Conservation (phyloP, 306 rosid species). For the Lagenaria siceraria region DNA sequence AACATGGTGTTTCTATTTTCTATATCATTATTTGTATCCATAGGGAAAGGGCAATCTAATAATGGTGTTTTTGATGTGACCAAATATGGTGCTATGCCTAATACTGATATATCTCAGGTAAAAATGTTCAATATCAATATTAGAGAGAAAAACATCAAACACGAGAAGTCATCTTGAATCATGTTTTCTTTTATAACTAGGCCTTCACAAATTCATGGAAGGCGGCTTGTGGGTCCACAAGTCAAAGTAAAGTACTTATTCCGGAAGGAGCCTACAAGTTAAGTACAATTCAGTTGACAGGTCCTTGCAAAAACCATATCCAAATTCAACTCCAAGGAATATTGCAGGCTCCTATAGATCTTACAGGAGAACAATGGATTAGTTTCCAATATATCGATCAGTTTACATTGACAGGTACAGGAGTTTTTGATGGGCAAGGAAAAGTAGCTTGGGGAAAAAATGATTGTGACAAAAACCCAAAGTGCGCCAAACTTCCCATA, state of each 20-base stretch:
- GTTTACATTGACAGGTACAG: constrained; percentile 28
- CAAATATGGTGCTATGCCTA: constrained; percentile 11
- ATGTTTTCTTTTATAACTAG: not conserved
- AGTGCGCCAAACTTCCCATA: constrained; percentile 4
- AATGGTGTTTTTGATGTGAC: not conserved
- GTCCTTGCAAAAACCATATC: constrained; percentile 32
- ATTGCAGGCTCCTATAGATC: not conserved
- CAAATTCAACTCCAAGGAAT: constrained; percentile 1
- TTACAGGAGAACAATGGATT: constrained; percentile 18
- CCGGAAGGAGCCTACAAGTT: constrained; percentile 10
- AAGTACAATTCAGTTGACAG: not conserved
- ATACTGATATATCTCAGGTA: constrained; percentile 11
- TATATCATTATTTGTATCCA: not conserved
- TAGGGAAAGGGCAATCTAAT: not conserved
- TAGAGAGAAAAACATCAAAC: not conserved
- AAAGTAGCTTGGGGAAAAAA: no score
- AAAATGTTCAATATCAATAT: not conserved
- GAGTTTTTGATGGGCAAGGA: constrained; percentile 36
- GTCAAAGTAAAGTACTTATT: constrained; percentile 6
- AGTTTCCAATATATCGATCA: constrained; percentile 5
- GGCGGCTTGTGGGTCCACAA: constrained; percentile 19
- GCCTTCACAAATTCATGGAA: constrained; percentile 22
- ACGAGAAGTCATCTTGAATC: not conserved
- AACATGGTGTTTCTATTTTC: not conserved
- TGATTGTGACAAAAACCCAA: no score